phyloP scores from a whole-genome alignment of 768 basidiomycete species.

The Exidia glandulosa region DNA sequence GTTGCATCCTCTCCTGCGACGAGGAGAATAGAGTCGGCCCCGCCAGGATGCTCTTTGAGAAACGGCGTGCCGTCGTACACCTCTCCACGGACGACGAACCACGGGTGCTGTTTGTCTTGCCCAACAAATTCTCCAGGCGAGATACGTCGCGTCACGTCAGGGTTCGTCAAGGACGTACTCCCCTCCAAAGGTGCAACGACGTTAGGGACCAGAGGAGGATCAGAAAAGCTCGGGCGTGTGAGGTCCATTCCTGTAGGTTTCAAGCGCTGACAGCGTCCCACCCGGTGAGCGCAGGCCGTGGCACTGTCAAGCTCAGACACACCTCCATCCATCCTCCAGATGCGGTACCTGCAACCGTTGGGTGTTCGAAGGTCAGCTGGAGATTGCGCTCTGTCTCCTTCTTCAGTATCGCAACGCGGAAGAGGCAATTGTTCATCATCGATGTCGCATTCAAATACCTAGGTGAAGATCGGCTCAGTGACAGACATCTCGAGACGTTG shows the following conservation, averaged over 20 bases:
- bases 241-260: constrained; percentile 35
- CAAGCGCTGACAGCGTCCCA: constrained; percentile 24
- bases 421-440: constrained; percentile 57
- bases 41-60: constrained; percentile 48
- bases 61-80: constrained; percentile 44
- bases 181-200: constrained; percentile 11
- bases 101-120: constrained; percentile 26
- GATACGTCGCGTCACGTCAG: constrained; percentile 33
- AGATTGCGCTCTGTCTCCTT: constrained; percentile 16
- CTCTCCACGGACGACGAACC: constrained; percentile 46
- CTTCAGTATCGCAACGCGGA: constrained; percentile 38
- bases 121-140: constrained; percentile 31
- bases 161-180: constrained; percentile 35
- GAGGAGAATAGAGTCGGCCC: constrained; percentile 40
- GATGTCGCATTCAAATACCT: constrained; percentile 41
- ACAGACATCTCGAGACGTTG: background rate
- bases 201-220: no score
- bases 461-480: background rate
- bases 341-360: constrained; percentile 37
- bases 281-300: background rate
- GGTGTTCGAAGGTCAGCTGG: constrained; percentile 44
- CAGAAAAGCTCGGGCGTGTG: constrained; percentile 28
- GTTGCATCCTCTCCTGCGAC: constrained; percentile 50
- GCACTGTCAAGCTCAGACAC: background rate
- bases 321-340: constrained; percentile 54